Conservation (phyloP, 371 early-diverging fungal genomes). For the Mucor lusitanicus region DNA sequence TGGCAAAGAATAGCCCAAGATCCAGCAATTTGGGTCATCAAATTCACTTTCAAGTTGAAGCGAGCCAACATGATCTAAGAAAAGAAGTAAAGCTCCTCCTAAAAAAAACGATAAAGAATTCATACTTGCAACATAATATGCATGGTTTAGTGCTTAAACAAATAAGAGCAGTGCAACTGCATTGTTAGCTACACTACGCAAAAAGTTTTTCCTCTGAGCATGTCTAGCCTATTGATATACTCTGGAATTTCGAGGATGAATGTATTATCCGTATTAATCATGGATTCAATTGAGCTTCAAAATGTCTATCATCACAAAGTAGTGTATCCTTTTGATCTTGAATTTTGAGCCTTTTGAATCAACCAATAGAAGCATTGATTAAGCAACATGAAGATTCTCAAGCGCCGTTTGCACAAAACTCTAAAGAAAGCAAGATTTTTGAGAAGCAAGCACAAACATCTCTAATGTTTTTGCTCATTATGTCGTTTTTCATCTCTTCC, state of each 20-base stretch:
- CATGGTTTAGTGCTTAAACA: neutral
- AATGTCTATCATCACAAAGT: neutral
- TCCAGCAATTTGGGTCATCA: neutral
- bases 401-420: neutral
- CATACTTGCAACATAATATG: neutral
- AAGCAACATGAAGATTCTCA: neutral
- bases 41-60: neutral
- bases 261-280: neutral
- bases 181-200: neutral
- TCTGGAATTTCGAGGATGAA: neutral
- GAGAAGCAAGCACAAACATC: neutral
- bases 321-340: neutral
- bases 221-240: neutral
- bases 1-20: neutral
- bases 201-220: neutral
- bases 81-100: neutral
- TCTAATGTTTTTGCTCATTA: neutral
- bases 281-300: neutral
- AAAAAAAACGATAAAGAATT: neutral
- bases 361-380: neutral
- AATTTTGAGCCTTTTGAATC: neutral
- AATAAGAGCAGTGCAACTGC: neutral
- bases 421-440: neutral
- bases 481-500: neutral
- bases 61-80: neutral